phyloP scores from a whole-genome alignment of 75 land plant species.

The Cupressus sempervirens region DNA sequence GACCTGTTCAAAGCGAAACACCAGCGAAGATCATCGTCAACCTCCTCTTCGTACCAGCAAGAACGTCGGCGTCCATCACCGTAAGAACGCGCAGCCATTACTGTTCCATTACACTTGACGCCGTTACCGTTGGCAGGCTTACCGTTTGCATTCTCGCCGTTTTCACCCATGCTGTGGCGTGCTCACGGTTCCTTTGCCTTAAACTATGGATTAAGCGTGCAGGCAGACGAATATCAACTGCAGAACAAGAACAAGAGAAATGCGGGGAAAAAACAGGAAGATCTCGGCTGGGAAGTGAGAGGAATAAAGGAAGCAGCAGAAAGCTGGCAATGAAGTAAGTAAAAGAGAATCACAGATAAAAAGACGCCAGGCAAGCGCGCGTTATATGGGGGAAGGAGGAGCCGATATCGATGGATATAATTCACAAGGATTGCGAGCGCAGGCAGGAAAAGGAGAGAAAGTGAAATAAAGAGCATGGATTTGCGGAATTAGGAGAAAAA shows the following conservation, averaged over 20 bases:
- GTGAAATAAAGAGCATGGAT: constrained; percentile 14
- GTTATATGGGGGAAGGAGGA: constrained; percentile 7
- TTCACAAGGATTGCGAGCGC: constrained; percentile 12
- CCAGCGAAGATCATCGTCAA: constrained; percentile 52
- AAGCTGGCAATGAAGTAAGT: background rate
- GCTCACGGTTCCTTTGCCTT: background rate
- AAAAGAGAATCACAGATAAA: background rate
- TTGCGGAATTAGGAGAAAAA: constrained; percentile 7
- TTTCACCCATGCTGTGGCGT: constrained; percentile 2
- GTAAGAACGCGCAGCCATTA: background rate
- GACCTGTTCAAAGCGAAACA: constrained; percentile 53
- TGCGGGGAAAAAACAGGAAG: background rate
- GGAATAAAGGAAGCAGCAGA: background rate
- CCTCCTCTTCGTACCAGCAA: constrained; percentile 69
- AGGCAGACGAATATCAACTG: background rate
- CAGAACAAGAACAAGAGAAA: background rate
- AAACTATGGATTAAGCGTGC: background rate
- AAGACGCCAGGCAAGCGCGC: background rate
- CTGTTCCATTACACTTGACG: background rate
- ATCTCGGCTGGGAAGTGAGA: too few species aligned
- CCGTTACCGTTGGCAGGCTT: background rate
- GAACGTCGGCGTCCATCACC: constrained; percentile 28
- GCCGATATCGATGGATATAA: constrained; percentile 3
- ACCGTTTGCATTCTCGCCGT: background rate
- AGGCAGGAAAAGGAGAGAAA: constrained; percentile 14